These are phyloP conservation scores for Prunus mume DNA, from an alignment of 306 rosid genomes.

Conservation along the genomic window DNA sequence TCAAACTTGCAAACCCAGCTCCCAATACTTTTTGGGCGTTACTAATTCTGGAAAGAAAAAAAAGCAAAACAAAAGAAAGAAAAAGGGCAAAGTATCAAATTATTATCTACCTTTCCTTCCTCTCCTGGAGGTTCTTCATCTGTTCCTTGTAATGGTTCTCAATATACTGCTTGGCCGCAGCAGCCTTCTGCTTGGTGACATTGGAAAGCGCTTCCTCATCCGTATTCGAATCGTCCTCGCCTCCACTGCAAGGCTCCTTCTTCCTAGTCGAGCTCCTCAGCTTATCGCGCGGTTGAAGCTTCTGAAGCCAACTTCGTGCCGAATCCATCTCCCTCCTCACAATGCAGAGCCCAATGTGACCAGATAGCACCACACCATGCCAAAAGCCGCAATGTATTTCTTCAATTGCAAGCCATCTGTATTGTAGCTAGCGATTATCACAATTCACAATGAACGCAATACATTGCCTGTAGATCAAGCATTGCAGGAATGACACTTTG, in stretches of 20 bases:
- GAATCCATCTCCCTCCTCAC: constrained; percentile 65
- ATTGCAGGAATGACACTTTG: not conserved
- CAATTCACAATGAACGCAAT: not conserved
- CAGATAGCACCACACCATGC: constrained; percentile 9
- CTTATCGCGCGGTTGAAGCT: constrained; percentile 86
- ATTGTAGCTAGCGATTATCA: not conserved
- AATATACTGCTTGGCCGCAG: constrained; percentile 91
- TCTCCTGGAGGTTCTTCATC: constrained; percentile 89
- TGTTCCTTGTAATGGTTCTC: constrained; percentile 99
- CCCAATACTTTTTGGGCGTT: no score
- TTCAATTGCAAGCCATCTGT: constrained; percentile 16
- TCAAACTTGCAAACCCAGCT: no score
- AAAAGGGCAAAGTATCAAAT: not conserved
- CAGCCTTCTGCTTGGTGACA: constrained; percentile 85
- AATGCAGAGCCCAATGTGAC: not conserved
- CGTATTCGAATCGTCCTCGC: constrained; percentile 31
- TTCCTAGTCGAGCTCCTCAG: constrained; percentile 48
- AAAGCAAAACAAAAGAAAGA: not conserved
- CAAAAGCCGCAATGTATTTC: constrained; percentile 11
- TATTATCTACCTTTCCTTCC: constrained; percentile 73
- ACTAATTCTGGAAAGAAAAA: no score
- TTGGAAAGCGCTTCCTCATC: constrained; percentile 75
- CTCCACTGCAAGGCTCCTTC: constrained; percentile 47
- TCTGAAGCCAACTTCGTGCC: constrained; percentile 85
- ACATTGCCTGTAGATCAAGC: not conserved